Base-by-base conservation (phyloP, 352 stramenopile species). In the Halophytophthora polymorphica region DNA sequence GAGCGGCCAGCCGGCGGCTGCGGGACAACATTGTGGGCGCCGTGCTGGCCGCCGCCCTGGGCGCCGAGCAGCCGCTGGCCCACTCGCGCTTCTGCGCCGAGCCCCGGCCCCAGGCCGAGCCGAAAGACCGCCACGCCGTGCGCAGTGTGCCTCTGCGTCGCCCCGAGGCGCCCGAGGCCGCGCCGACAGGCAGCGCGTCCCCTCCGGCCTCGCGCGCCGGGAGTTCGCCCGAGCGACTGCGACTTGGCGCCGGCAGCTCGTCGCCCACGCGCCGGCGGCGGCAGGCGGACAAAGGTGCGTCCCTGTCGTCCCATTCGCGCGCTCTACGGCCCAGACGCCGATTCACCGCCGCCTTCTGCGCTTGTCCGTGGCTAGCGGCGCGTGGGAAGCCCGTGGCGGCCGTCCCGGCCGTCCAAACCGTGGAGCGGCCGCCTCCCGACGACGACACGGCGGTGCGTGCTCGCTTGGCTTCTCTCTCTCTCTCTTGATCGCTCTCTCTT, bases 91-190 rank as follows among this genome's bases (percentile, higher is more conserved):
- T 83, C 31, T 1, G 23, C 15, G 14, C 53, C 1, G 73, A 86
- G 23, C 21, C 4, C 1, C 46, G 29, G 14, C 73, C 72, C 1
- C 17, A 60, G 10, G 41, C 70, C 0, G 63, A 71, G 17, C 5
- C 42, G 0, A 65, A 64, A 21, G 77, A 88, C 38, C 67, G 74
- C 5, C 74, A 86, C 17, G 68, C 74, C n/a, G 74, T 67, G 8
- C 58, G 61, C 4, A 66, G 63, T 56, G 49, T 88, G 0, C 77
- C 72, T 1, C 57, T 52, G 11, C 71, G 62, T 45, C 68, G 60
- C 8, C 62, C 58, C 0, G 69, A 72, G 3, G 74, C 77, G 40
- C 2, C 29, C 18, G 18, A 18, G 7, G 39, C 28, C 4, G 45
- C 33, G 6, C 3, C 10, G 6, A 1, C 7, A 0, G 61, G 61